Evolutionary conservation across 2,329 filamentous ascomycete species (phyloP).

Genomic region (Aotearoamyces nothofagi): DNA sequence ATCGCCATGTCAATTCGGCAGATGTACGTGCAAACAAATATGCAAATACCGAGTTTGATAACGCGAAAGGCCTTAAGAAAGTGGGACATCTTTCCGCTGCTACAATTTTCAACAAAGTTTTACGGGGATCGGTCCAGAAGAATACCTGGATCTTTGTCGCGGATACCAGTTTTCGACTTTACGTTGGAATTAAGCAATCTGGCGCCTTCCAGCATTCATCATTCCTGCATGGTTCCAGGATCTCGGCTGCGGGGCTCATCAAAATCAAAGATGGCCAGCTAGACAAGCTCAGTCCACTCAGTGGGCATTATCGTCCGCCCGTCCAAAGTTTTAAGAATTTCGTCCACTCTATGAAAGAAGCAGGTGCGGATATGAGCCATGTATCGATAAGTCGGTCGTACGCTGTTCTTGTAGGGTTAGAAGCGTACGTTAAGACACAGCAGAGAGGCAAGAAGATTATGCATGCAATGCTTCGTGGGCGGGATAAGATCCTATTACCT

Average conservation of each 20-base stretch:
- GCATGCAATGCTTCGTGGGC: slow-evolving; percentile 33
- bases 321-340: slow-evolving; percentile 68
- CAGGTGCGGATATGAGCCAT: slow-evolving; percentile 63
- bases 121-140: slow-evolving; percentile 65
- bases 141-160: slow-evolving; percentile 92
- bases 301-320: slow-evolving; percentile 76
- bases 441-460: slow-evolving; percentile 39
- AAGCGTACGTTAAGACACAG: slow-evolving; percentile 60
- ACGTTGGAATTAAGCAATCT: slow-evolving; percentile 79
- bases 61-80: slow-evolving; percentile 43
- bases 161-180: slow-evolving; percentile 71
- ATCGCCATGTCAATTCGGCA: slow-evolving; percentile 21
- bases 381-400: slow-evolving; percentile 73
- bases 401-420: slow-evolving; percentile 66
- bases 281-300: slow-evolving; percentile 53
- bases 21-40: slow-evolving; percentile 50
- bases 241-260: slow-evolving; percentile 71
- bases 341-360: slow-evolving; percentile 53
- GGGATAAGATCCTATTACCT: slow-evolving; percentile 45
- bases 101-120: slow-evolving; percentile 62
- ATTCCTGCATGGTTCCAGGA: slow-evolving; percentile 70
- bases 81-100: slow-evolving; percentile 53
- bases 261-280: slow-evolving; percentile 71
- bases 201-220: slow-evolving; percentile 86
- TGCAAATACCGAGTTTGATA: slow-evolving; percentile 44